Percentiles rank a stretch among this genome's conserved stretches.
Evolutionary conservation across 805 yeast genomes (phyloP).

Genomic region (Ogataea neopini): DNA sequence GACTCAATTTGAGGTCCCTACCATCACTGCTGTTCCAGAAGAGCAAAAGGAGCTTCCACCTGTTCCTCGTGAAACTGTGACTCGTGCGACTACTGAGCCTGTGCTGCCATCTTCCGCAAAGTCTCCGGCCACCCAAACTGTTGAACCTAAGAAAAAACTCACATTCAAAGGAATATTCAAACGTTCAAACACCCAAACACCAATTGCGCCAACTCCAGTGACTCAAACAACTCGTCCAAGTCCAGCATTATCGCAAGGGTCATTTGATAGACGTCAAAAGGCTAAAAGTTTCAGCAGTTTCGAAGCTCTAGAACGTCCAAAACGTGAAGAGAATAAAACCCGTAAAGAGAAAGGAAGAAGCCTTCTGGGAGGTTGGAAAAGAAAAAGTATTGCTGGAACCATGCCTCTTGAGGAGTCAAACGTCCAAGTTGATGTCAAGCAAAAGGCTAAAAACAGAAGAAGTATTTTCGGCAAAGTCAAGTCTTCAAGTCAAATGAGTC

Average conservation of each 20-base stretch:
- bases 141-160: conserved; percentile 21
- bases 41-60: not conserved
- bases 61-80: too few species aligned
- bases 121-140: too few species aligned
- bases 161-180: conserved; percentile 33
- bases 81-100: conserved; percentile 1
- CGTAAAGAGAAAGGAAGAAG: conserved; percentile 31
- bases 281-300: conserved; percentile 24
- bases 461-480: conserved; percentile 23
- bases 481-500: conserved; percentile 1
- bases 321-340: conserved; percentile 14
- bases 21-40: too few species aligned
- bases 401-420: conserved; percentile 16
- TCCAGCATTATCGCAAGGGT: conserved; percentile 19
- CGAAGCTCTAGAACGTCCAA: conserved; percentile 9
- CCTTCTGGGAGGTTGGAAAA: conserved; percentile 33
- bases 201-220: not conserved
- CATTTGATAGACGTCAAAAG: conserved; percentile 15
- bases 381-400: conserved; percentile 28
- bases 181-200: not conserved
- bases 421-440: not conserved
- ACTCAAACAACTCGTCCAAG: conserved; percentile 11
- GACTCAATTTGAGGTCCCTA: too few species aligned
- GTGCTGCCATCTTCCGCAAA: too few species aligned
- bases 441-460: conserved; percentile 9